These are phyloP conservation scores for Pulveroboletus frians DNA, from an alignment of 768 basidiomycete species.

Conservation along the genomic window DNA sequence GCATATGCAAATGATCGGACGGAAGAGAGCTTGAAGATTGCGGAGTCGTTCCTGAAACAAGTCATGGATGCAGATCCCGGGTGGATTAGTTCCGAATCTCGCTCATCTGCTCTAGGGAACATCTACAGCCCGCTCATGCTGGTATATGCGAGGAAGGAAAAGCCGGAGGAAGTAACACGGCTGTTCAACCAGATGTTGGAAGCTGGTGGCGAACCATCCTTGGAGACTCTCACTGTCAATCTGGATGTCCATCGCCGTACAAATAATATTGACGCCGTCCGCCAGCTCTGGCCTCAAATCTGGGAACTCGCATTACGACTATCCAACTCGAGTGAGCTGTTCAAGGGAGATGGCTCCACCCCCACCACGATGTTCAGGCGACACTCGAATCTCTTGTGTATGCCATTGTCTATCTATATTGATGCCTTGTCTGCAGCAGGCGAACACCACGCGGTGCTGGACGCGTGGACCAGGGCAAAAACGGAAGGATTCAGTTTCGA, in stretches of 20 bases:
- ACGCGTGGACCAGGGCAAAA: slow-evolving; percentile 62
- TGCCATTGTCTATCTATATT: slow-evolving; percentile 79
- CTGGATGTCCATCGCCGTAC: slow-evolving; percentile 68
- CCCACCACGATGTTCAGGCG: slow-evolving; percentile 18
- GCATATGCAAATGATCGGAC: slow-evolving; percentile 51
- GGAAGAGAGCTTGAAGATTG: slow-evolving; percentile 49
- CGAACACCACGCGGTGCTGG: slow-evolving; percentile 54
- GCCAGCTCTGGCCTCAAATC: slow-evolving; percentile 64
- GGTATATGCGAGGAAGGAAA: slow-evolving; percentile 40
- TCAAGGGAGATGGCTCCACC: slow-evolving; percentile 21
- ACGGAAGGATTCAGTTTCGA: slow-evolving; percentile 70
- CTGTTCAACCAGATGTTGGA: slow-evolving; percentile 50
- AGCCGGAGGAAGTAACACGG: slow-evolving; percentile 51
- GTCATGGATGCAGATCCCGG: slow-evolving; percentile 37
- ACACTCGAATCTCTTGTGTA: slow-evolving; percentile 57
- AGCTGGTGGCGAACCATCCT: slow-evolving; percentile 50
- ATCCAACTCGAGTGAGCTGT: slow-evolving; percentile 31
- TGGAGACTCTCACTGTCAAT: slow-evolving; percentile 58
- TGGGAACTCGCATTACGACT: slow-evolving; percentile 50
- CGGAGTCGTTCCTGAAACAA: slow-evolving; percentile 58
- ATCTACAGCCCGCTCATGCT: slow-evolving; percentile 60
- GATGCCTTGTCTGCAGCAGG: slow-evolving; percentile 65
- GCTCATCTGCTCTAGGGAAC: slow-evolving; percentile 43
- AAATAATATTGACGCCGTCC: slow-evolving; percentile 49
- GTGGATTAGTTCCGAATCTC: slow-evolving; percentile 40